Conservation (phyloP, 768 basidiomycete genomes). For the Amanita phalloides region DNA sequence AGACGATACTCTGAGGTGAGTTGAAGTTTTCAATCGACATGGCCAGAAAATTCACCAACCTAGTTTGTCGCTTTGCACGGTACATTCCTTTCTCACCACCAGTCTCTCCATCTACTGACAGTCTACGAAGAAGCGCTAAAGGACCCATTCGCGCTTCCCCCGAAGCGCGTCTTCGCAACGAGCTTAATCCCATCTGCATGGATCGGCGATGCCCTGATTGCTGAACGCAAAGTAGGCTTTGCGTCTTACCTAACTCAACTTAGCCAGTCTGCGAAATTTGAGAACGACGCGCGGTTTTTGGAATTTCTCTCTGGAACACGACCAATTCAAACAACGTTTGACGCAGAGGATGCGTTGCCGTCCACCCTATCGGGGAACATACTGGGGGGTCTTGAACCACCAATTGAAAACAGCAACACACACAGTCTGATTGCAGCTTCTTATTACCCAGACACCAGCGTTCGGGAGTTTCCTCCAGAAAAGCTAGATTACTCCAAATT, state of each 20-base stretch:
- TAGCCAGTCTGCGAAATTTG: no score
- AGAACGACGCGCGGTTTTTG: no score
- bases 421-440: constrained; percentile 25
- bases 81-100: neutral
- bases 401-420: constrained; percentile 11
- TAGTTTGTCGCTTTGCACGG: no score
- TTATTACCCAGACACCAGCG: constrained; percentile 40
- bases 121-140: constrained; percentile 30
- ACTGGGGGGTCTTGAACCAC: no score
- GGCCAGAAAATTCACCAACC: neutral
- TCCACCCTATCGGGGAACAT: no score
- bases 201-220: constrained; percentile 40
- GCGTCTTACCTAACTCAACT: constrained; percentile 29
- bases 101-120: constrained; percentile 2
- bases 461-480: constrained; percentile 34
- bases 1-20: no score
- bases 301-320: no score
- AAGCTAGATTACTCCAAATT: constrained; percentile 52
- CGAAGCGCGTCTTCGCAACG: constrained; percentile 38
- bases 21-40: no score
- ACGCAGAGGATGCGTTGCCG: no score
- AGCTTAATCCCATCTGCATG: constrained; percentile 41
- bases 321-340: no score
- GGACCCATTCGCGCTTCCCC: constrained; percentile 32
- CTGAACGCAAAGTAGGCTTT: constrained; percentile 39